Base-by-base conservation (phyloP, 1,284 basidiomycete genomes). In the Volvariella volvacea region DNA sequence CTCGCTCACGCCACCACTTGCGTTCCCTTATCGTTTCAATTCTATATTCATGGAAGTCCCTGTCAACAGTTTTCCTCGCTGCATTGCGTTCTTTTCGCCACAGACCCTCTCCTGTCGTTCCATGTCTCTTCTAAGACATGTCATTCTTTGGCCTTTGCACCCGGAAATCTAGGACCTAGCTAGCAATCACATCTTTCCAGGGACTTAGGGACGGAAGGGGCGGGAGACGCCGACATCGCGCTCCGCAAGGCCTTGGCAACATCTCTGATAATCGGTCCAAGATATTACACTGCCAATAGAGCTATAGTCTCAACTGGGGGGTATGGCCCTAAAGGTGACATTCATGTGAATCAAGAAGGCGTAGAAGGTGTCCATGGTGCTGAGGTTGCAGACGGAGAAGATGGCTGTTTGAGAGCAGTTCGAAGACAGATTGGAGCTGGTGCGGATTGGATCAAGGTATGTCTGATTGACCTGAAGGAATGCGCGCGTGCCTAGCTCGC, bases 141-240 rank as follows among this genome's bases (percentile, higher is more conserved):
- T 21, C 41, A 17, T 44, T 44, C 34, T 40, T 44, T 45, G 17
- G 16, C 32, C 22, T 46, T 17, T 20, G n/a, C n/a, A n/a, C n/a
- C n/a, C n/a, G n/a, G n/a, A n/a, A n/a, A n/a, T n/a, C n/a, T n/a
- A n/a, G n/a, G n/a, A 31, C 30, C n/a, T n/a, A 31, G 30, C n/a
- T 31, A 9, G 30, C 9, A n/a, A 9, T 31, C 30, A 31, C n/a
- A 9, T 31, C 30, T 9, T 9, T n/a, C 30, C 31, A 81, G 80
- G 17, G 77, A 83, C 52, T 66, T 84, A 10, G 80, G 80, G 16
- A 83, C 80, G 1, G 80, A 83, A 56, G 80, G 79, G 2, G 80
- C 79, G 3, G 73, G 63, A 20, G 80, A 83, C 52, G 77, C 79
- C 4, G 79, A 83, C 53, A 62, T 83, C n/a, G 64, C 68, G 0